Base-by-base conservation (phyloP, 257 asterid genomes). In the Coffea canephora region DNA sequence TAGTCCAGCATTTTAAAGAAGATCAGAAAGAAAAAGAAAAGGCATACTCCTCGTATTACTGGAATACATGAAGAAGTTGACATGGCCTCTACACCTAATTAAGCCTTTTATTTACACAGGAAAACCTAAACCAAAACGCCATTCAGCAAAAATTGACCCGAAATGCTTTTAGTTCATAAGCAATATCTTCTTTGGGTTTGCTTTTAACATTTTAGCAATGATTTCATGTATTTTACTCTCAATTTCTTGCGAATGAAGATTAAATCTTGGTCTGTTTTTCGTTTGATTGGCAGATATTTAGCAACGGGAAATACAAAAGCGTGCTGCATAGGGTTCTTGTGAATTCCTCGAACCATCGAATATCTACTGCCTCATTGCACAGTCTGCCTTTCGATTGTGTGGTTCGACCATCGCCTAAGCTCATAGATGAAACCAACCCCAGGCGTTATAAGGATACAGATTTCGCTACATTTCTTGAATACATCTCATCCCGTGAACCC, bases 231-330 rank as follows among this genome's bases (percentile, higher is more conserved):
- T 13, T 43, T 13, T 21, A 36, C 6, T 43, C 1, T 62, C 27
- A 1, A 13, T 66, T 66, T 66, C 45, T 66, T 66, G 23, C 10
- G 3, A 69, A 69, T 43, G 55, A 7, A 70, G 16, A 41, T 70
- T 8, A 19, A 43, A 70, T 19, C n/a, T 9, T 43, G 14, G 13
- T 41, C 18, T 27, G 2, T 7, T 12, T 52, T 73, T 41, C 3
- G 8, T 31, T 19, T 76, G n/a, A 5, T 79, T 62, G 62, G 2
- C 84, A 85, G 88, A 85, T 85, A 69, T 77, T 83, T n/a, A 85
- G 88, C 88, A 85, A 85, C 12, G 88, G 88, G 3, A 85, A 75
- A 66, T 85, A 86, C 82, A 83, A 86, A 69, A 86, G 89, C n/a
- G 89, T 86, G 77, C 69, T 86, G 15, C 89, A 86, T 71, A 80